Base-by-base conservation (phyloP, 345 rosid species). In the Carallia pectinifolia region DNA sequence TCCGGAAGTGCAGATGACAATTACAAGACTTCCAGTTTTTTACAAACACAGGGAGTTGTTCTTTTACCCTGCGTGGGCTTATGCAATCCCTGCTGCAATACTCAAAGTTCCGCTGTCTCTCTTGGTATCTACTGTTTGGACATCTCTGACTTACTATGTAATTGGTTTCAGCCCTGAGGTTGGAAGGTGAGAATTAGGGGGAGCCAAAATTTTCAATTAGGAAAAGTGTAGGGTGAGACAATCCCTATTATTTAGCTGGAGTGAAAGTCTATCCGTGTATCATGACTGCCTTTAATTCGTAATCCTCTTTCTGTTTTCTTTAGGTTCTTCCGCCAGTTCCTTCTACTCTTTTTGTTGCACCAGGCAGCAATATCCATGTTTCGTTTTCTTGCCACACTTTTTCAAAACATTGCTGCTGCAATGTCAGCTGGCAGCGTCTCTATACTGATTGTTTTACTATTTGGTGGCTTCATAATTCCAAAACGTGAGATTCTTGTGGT, bases 141-240 rank as follows among this genome's bases (percentile, higher is more conserved):
- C 90, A 4, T 62, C 80, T 60, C 86, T 90, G 29, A 84, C 96
- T 17, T 92, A 92, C 81, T 90, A 86, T 77, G 90, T 79, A 65
- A 85, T 86, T 30, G 98, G 98, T 56, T 90, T 85, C 75, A 83
- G 86, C 75, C 95, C 97, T 54, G 89, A 90, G 72, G 83, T 70
- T 34, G 81, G 77, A 54, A 86, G 98, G 96, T 90, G 67, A 71
- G 71, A 23, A 70, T 23, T 27, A 27, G 36, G 12, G 16, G n/a
- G 17, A 33, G 10, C 27, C 29, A 54, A 6, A 8, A 18, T 7
- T 44, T 8, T 12, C 12, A 6, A 2, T 6, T 27, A 5, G 15
- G 36, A 12, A 18, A 12, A 1, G 38, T 33, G 19, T 36, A n/a
- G 8, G n/a, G 9, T 17, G 18, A 40, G 27, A 4, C 27, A 18